Conservation (phyloP, 176 grass and related monocot species). For the Areca catechu region DNA sequence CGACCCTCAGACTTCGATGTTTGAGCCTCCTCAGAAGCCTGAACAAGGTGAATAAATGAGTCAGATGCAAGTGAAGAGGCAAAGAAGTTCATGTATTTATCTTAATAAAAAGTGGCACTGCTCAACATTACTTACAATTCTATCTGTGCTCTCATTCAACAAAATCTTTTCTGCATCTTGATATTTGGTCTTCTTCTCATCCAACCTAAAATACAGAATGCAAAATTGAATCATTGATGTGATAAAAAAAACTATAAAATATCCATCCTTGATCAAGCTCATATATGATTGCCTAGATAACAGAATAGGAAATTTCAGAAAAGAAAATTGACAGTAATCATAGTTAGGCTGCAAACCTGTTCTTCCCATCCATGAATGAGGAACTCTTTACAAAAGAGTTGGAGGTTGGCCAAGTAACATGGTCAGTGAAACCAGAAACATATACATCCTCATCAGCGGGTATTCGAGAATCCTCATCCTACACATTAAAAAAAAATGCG, state of each 20-base stretch:
- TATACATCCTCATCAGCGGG: slow-evolving; percentile 17
- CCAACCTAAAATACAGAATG: slow-evolving; percentile 28
- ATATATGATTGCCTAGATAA: too few relatives aligned
- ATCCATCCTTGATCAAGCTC: too few relatives aligned
- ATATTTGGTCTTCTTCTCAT: slow-evolving; percentile 33
- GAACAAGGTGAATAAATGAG: too few relatives aligned
- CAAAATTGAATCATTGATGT: too few relatives aligned
- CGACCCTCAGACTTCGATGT: too few relatives aligned
- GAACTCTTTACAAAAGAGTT: slow-evolving; percentile 21
- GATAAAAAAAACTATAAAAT: too few relatives aligned
- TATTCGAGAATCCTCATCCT: slow-evolving; percentile 40
- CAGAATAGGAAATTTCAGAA: too few relatives aligned
- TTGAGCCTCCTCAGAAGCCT: too few relatives aligned
- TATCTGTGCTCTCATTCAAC: slow-evolving; percentile 24
- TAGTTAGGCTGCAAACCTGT: slow-evolving; percentile 22
- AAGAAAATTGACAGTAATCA: background rate
- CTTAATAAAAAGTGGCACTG: too few relatives aligned
- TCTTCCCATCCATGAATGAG: slow-evolving; percentile 14
- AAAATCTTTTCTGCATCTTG: slow-evolving; percentile 14
- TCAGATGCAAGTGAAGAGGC: too few relatives aligned
- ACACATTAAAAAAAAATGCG: slow-evolving; percentile 8
- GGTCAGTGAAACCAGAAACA: slow-evolving; percentile 8
- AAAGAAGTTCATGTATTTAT: too few relatives aligned
- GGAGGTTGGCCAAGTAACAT: slow-evolving; percentile 24
- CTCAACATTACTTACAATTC: slow-evolving; percentile 9